Evolutionary conservation across 2,329 filamentous ascomycete genomes (phyloP).

Genomic region (Neocucurbitaria cava): DNA sequence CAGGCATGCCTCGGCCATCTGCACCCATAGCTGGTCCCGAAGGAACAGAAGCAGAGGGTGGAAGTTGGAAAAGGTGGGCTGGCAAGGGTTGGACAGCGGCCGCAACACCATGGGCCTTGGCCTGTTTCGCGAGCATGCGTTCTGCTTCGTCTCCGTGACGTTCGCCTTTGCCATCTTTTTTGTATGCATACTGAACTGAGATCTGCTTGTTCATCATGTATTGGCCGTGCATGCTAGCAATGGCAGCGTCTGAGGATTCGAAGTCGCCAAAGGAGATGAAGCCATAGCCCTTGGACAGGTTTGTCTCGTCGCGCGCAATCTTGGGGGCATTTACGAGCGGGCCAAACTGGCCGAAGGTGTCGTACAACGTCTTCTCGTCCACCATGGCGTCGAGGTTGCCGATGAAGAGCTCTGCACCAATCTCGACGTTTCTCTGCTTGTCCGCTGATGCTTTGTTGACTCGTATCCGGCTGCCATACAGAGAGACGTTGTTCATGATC

Average conservation of each 20-base stretch:
- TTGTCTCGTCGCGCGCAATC: constrained; percentile 84
- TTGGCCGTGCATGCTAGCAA: constrained; percentile 92
- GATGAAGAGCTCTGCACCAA: constrained; percentile 95
- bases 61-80: constrained; percentile 69
- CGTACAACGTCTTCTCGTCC: constrained; percentile 93
- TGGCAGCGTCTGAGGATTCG: constrained; percentile 89
- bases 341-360: constrained; percentile 93
- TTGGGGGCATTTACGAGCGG: constrained; percentile 84
- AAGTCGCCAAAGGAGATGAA: constrained; percentile 95
- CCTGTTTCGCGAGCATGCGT: constrained; percentile 87
- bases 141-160: constrained; percentile 94
- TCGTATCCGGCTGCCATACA: constrained; percentile 92
- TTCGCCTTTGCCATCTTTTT: constrained; percentile 98
- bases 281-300: constrained; percentile 91
- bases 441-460: constrained; percentile 96
- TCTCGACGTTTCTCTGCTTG: constrained; percentile 91
- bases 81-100: constrained; percentile 80
- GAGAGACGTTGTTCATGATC: constrained; percentile 93
- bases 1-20: constrained; percentile 41
- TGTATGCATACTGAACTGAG: constrained; percentile 97
- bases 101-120: constrained; percentile 91
- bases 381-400: constrained; percentile 95
- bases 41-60: constrained; percentile 35
- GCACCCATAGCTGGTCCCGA: constrained; percentile 47
- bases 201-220: constrained; percentile 98